Evolutionary conservation across 1,139 yeast genomes (phyloP).

Genomic region (Suhomyces guaymorum): DNA sequence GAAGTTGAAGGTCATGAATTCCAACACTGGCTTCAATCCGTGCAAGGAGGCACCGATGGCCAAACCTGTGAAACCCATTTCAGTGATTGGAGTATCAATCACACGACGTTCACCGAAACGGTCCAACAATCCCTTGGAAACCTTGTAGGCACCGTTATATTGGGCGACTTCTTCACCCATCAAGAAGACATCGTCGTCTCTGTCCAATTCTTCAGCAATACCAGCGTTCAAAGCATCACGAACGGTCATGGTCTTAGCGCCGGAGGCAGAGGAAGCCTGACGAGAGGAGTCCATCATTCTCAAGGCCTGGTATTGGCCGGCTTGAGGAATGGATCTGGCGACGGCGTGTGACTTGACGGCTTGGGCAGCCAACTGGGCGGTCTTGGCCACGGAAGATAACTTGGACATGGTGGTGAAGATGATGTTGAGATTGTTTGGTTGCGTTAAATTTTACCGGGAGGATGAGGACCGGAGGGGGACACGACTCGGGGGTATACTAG

Average conservation of each 20-base stretch:
- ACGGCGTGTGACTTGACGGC: constrained; percentile 29
- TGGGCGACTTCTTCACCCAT: constrained; percentile 99
- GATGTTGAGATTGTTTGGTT: constrained; percentile 2
- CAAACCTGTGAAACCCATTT: constrained; percentile 98
- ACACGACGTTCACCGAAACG: constrained; percentile 97
- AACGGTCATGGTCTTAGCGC: constrained; percentile 76
- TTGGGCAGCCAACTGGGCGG: constrained; percentile 50
- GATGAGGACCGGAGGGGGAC: constrained; percentile 20
- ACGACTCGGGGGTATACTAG: constrained; percentile 12
- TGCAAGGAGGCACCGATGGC: constrained; percentile 98
- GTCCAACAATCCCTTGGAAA: constrained; percentile 92
- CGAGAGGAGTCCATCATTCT: constrained; percentile 41
- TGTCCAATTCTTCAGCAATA: constrained; percentile 95
- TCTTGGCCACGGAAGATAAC: constrained; percentile 46
- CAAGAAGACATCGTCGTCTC: constrained; percentile 89
- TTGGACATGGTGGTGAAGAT: constrained; percentile 22
- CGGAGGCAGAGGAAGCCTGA: constrained; percentile 50
- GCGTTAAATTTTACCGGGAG: constrained; percentile 13
- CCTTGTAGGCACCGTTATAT: constrained; percentile 98
- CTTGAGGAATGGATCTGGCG: constrained; percentile 26
- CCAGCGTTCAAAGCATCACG: constrained; percentile 97
- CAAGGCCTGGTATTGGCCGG: constrained; percentile 39
- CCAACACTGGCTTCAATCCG: constrained; percentile 95
- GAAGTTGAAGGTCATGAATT: constrained; percentile 98
- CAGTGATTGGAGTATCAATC: constrained; percentile 97